Evolutionary conservation across 768 basidiomycete genomes (phyloP), one percentile per base, ranked within the genome.

Genomic region (Boletellus ananiceps): DNA sequence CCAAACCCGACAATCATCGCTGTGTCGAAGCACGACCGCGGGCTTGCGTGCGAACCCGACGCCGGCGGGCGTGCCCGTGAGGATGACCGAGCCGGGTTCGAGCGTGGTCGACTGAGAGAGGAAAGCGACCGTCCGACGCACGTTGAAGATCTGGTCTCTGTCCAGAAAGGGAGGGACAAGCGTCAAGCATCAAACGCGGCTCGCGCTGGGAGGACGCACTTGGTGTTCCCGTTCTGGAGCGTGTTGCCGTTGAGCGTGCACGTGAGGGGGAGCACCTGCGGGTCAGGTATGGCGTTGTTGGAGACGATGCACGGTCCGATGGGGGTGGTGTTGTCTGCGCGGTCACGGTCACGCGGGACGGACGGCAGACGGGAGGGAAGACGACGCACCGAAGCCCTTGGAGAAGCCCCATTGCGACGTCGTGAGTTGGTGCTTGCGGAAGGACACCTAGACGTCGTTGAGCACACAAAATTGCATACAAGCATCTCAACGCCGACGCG

Each of bases 391-490:
- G 57, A 91, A 94, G 36, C 84, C 77, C 67, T 94, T 94, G 23
- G 88, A 90, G 68, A 90, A 93, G 27, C 79, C 74, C 91, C 92
- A 94, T 57, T 94, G 92, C 0, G 85, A 84, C 9, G 84, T 83
- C 4, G 81, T 80, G 69, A 87, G 71, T 63, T 93, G 92, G 58
- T 86, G 83, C 55, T 84, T 82, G 36, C 92, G 80, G 78, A 92
- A 91, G 5, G 89, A 91, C 3, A 88, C 77, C 62, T 64, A 48
- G 2, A 50, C 19, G 14, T 2, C 3, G 5, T 14, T 49, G 15
- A 55, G 38, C 15, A 12, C 33, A 15, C 14, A 12, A 16, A 12
- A 23, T 5, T 12, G 5, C 12, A 16, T 38, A 13, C 21, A 11
- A 9, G 19, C 19, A 19, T 19, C 19, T 19, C 19, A 3, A 19